Evolutionary conservation across 106 monocot species (phyloP), one percentile per base, ranked within the genome.

Genomic region (Dioscorea alata): DNA sequence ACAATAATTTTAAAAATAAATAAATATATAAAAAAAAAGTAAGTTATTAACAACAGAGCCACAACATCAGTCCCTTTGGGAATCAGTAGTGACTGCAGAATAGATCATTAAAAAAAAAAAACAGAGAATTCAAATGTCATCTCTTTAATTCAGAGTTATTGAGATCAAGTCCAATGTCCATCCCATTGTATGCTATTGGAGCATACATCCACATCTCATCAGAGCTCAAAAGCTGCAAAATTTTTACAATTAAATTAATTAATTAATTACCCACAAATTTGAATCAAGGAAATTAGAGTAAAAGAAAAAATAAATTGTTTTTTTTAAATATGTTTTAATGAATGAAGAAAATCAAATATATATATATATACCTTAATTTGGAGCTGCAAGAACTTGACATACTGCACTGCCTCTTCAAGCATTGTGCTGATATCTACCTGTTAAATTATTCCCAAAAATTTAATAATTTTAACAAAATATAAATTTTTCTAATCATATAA

Each of bases 351-450:
- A 42, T 42, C 16, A 49, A 23, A 63, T 19, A 8, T 18, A 1
- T 33, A 4, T 50, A 22, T 33, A 10, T 10, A 59, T 56, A 91
- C 87, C 88, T 93, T 93, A 35, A 93, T 93, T 64, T 93, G 92
- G 57, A 89, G 74, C 66, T 88, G 86, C 79, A 93, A 65, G 72
- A 93, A 93, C 73, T 93, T 93, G 49, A 93, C 92, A 75, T 93
- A 93, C 33, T 81, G 85, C 59, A 81, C 88, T 66, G 92, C 92
- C 69, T 93, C 92, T 72, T 88, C 92, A 52, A 93, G 86, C 92
- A 93, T 93, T 69, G 92, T 93, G 83, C 92, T 93, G 14, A 93
- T 84, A 53, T 93, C 88, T 10, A 93, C 92, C 92, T 93, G 74
- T 52, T 12, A 69, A 32, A 48, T 32, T 9, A 59, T 42, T 42